These are phyloP conservation scores for Parathielavia appendiculata DNA, from an alignment of 495 filamentous ascomycete species.

Conservation along the genomic window DNA sequence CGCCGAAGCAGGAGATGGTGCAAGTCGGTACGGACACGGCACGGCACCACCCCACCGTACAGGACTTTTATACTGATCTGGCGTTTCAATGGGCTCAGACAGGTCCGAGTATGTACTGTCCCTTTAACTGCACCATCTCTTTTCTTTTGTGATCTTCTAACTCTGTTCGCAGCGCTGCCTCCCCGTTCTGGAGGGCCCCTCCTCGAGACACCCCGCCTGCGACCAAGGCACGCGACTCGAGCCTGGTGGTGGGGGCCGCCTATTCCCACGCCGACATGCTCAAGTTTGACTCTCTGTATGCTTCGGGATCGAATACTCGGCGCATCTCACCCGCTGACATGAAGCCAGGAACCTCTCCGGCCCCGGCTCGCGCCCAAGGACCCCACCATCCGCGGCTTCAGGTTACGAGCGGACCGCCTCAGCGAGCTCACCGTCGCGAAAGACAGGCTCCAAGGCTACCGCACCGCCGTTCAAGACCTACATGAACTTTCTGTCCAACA, in stretches of 20 bases:
- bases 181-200: slow-evolving; percentile 83
- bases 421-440: slow-evolving; percentile 53
- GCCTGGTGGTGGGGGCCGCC: slow-evolving; percentile 84
- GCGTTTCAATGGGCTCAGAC: slow-evolving; percentile 37
- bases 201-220: slow-evolving; percentile 46
- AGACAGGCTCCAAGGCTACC: slow-evolving; percentile 46
- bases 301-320: neutral
- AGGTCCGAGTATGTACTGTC: slow-evolving; percentile 54
- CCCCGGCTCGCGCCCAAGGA: slow-evolving; percentile 45
- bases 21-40: slow-evolving; percentile 74
- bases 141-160: neutral
- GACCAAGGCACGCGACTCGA: slow-evolving; percentile 59
- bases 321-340: slow-evolving; percentile 15
- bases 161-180: slow-evolving; percentile 56
- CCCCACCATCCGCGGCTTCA: slow-evolving; percentile 42
- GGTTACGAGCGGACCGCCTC: slow-evolving; percentile 31
- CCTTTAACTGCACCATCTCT: neutral
- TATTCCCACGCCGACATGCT: slow-evolving; percentile 96
- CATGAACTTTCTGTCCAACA: slow-evolving; percentile 66
- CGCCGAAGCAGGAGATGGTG: slow-evolving; percentile 79
- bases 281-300: slow-evolving; percentile 72
- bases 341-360: slow-evolving; percentile 38
- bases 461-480: slow-evolving; percentile 67
- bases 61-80: slow-evolving; percentile 29
- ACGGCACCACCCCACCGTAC: neutral